Evolutionary conservation across 257 asterid species (phyloP).

Genomic region (Salvia rosmarinus): DNA sequence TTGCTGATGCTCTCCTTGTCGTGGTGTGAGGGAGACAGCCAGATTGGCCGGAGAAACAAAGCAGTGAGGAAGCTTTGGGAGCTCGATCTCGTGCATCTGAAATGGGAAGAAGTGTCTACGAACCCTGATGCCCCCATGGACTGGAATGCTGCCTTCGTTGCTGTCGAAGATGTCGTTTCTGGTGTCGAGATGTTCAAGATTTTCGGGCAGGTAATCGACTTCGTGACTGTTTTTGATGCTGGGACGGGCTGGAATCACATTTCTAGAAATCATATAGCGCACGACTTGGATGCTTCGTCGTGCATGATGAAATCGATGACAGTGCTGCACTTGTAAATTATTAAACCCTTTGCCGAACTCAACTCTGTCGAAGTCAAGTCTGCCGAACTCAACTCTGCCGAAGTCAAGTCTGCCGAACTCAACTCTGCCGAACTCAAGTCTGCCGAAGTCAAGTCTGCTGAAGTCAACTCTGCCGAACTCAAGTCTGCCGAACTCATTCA

Average conservation of each 20-base stretch:
- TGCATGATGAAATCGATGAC: constrained; percentile 90
- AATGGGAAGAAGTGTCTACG: constrained; percentile 65
- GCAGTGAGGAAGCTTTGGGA: constrained; percentile 97
- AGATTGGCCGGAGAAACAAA: constrained; percentile 90
- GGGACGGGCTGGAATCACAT: constrained; percentile 69
- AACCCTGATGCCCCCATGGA: constrained; percentile 99
- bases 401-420: no score
- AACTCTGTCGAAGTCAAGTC: no score
- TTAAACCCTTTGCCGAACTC: no score
- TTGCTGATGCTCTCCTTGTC: constrained; percentile 80
- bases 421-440: no score
- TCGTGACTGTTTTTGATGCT: constrained; percentile 64
- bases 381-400: no score
- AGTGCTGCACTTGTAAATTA: constrained; percentile 62
- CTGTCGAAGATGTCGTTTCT: constrained; percentile 63
- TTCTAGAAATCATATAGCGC: constrained; percentile 71
- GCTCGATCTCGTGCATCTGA: constrained; percentile 57
- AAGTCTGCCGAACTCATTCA: no score
- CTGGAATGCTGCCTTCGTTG: constrained; percentile 91
- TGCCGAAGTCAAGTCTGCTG: no score
- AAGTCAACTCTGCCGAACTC: no score
- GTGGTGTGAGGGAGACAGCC: constrained; percentile 98
- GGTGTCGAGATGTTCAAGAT: constrained; percentile 97
- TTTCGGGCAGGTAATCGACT: constrained; percentile 92
- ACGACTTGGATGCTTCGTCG: constrained; percentile 79